phyloP scores from a whole-genome alignment of 148 eudicot species.

The Fagopyrum tataricum region DNA sequence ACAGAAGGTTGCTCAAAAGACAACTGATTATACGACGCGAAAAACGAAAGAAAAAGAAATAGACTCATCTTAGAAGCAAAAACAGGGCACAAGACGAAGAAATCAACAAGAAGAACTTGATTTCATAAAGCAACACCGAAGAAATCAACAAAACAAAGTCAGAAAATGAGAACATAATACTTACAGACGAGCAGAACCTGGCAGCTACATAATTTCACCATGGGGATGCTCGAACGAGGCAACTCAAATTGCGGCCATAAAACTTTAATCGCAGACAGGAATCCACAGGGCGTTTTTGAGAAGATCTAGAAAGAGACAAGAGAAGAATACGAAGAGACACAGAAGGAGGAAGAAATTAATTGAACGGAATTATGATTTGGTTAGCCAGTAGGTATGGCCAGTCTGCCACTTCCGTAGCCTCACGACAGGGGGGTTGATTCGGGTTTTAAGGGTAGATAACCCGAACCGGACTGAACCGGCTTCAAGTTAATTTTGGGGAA shows the following conservation, averaged over 20 bases:
- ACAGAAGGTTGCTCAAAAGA: not conserved
- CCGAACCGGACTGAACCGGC: constrained; percentile 7
- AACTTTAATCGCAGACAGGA: not conserved
- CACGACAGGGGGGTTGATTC: not conserved
- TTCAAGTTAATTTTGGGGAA: constrained; percentile 7
- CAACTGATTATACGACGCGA: no score
- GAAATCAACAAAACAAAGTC: not conserved
- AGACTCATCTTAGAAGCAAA: not conserved
- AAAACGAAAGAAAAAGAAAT: not conserved
- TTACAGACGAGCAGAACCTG: not conserved
- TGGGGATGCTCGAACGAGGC: not conserved
- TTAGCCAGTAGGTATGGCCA: constrained; percentile 8
- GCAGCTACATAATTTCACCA: not conserved
- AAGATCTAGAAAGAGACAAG: constrained; percentile 10
- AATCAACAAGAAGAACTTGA: not conserved
- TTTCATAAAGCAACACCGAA: not conserved
- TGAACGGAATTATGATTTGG: not conserved
- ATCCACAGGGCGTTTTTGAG: not conserved
- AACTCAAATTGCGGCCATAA: not conserved
- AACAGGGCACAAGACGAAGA: not conserved
- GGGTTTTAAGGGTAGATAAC: constrained; percentile 7
- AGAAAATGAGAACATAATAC: not conserved
- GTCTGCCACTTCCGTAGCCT: not conserved
- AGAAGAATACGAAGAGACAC: not conserved
- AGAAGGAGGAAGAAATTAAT: constrained; percentile 8